Percentiles rank a stretch among this genome's conserved stretches.
These are phyloP conservation scores for Metschnikowia vanudenii DNA, from an alignment of 805 yeast genomes.

Conservation along the genomic window DNA sequence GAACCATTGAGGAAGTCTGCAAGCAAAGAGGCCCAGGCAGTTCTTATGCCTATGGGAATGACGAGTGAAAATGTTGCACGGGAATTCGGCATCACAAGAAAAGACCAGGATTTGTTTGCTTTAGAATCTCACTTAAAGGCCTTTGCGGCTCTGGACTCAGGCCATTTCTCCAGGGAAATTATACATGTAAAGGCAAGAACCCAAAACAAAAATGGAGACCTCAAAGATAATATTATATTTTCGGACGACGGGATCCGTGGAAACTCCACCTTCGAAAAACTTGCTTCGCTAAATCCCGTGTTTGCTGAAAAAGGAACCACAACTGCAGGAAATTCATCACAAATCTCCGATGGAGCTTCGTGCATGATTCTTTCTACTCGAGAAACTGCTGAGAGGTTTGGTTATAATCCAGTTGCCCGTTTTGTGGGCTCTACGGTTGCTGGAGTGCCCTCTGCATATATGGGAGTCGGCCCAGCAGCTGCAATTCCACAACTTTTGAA, in stretches of 20 bases:
- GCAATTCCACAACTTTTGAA: slow-evolving; percentile 10
- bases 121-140: slow-evolving; percentile 26
- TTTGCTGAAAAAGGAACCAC: slow-evolving; percentile 18
- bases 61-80: slow-evolving; percentile 28
- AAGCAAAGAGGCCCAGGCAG: slow-evolving; percentile 26
- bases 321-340: slow-evolving; percentile 10
- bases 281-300: slow-evolving; percentile 31
- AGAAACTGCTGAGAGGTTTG: slow-evolving; percentile 7
- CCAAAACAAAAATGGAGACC: slow-evolving; percentile 11
- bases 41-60: slow-evolving; percentile 33
- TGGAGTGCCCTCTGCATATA: slow-evolving; percentile 9
- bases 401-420: slow-evolving; percentile 9
- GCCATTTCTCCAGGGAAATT: slow-evolving; percentile 25
- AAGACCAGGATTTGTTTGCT: slow-evolving; percentile 28
- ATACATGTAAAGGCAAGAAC: slow-evolving; percentile 19
- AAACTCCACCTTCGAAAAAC: slow-evolving; percentile 25
- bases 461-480: slow-evolving; percentile 10
- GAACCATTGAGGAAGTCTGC: slow-evolving; percentile 19
- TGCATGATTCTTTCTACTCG: slow-evolving; percentile 9
- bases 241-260: slow-evolving; percentile 33
- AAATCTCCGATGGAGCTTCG: slow-evolving; percentile 11
- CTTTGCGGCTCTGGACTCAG: slow-evolving; percentile 22
- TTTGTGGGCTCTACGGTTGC: slow-evolving; percentile 11
- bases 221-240: background rate
- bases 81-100: slow-evolving; percentile 25